Evolutionary conservation across 2,329 filamentous ascomycete genomes (phyloP).

Genomic region (Xenoacremonium recifei): DNA sequence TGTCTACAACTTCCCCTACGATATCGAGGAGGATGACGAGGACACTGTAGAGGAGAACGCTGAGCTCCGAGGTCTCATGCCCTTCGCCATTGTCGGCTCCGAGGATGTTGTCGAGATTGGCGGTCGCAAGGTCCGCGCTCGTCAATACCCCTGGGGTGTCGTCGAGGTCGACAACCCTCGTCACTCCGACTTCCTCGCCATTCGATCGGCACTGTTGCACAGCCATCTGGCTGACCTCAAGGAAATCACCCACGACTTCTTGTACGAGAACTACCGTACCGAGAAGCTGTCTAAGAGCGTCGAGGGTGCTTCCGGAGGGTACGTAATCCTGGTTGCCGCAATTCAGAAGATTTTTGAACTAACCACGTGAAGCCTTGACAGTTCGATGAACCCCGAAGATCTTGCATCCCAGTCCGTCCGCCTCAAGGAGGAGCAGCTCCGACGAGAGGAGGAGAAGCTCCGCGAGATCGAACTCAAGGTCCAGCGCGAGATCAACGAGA

Average conservation of each 20-base stretch:
- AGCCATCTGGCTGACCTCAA: constrained; percentile 97
- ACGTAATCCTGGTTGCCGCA: constrained; percentile 46
- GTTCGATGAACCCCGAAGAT: constrained; percentile 95
- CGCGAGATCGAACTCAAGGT: constrained; percentile 99
- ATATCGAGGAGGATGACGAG: constrained; percentile 99
- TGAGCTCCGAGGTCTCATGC: constrained; percentile 95
- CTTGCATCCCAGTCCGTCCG: constrained; percentile 95
- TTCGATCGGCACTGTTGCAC: constrained; percentile 93
- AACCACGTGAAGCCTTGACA: constrained; percentile 55
- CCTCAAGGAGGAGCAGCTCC: constrained; percentile 98
- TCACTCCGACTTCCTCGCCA: constrained; percentile 97
- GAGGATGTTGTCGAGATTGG: constrained; percentile 95
- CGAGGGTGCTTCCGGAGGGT: constrained; percentile 84
- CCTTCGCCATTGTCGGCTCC: constrained; percentile 96
- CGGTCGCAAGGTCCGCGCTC: constrained; percentile 85
- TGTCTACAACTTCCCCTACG: constrained; percentile 99
- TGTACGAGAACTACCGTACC: constrained; percentile 99
- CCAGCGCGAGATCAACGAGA: constrained; percentile 99
- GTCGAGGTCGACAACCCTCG: constrained; percentile 99
- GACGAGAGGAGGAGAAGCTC: constrained; percentile 98
- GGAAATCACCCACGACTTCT: constrained; percentile 99
- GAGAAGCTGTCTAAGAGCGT: constrained; percentile 99
- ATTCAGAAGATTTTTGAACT: constrained; percentile 19
- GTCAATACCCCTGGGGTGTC: constrained; percentile 98
- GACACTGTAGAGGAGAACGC: constrained; percentile 99